Evolutionary conservation across 768 basidiomycete species (phyloP).

Genomic region (Dentipellis sp.): DNA sequence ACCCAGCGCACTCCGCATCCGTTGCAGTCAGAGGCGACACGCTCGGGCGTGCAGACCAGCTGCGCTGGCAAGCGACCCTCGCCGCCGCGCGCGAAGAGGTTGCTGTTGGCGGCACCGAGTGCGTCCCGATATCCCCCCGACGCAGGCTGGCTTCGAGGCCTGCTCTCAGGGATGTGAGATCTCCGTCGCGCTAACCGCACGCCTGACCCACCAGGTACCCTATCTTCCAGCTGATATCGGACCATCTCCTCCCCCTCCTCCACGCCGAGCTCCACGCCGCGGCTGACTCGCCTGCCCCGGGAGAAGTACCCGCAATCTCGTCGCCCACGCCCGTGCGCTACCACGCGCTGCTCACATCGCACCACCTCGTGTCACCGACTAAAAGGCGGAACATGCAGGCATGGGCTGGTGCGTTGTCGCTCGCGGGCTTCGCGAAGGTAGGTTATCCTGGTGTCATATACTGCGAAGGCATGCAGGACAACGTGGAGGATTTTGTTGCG

Average conservation of each 20-base stretch:
- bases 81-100: constrained; percentile 1
- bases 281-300: neutral
- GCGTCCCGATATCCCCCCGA: neutral
- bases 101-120: constrained; percentile 9
- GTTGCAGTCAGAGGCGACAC: constrained; percentile 3
- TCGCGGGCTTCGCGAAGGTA: constrained; percentile 64
- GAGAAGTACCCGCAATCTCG: neutral
- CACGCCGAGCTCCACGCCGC: constrained; percentile 26
- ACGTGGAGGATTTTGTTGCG: constrained; percentile 53
- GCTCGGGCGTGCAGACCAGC: neutral
- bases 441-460: constrained; percentile 75
- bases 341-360: constrained; percentile 64
- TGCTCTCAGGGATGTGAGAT: neutral
- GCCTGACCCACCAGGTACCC: constrained; percentile 38
- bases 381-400: constrained; percentile 50
- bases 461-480: constrained; percentile 41
- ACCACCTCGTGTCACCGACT: constrained; percentile 57
- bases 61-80: neutral
- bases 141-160: too few species aligned
- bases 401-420: constrained; percentile 44
- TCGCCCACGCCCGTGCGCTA: constrained; percentile 17
- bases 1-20: constrained; percentile 4
- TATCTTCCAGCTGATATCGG: constrained; percentile 47
- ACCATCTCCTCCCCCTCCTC: constrained; percentile 48
- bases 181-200: neutral